Evolutionary conservation across 768 basidiomycete genomes (phyloP).

Genomic region (Suillus paluster): DNA sequence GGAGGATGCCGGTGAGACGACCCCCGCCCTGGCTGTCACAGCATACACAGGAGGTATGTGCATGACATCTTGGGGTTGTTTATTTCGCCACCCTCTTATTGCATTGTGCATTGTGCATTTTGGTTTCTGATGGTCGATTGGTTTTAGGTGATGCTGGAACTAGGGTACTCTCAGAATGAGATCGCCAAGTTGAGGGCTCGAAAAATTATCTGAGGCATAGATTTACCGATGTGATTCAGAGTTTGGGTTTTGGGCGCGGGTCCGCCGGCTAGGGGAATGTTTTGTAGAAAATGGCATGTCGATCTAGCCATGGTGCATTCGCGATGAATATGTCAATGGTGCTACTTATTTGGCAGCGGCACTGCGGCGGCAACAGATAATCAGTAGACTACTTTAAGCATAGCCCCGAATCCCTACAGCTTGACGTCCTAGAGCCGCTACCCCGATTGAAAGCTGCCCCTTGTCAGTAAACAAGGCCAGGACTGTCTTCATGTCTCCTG

Average conservation of each 20-base stretch:
- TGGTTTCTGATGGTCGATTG: slow-evolving; percentile 14
- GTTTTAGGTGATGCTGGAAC: slow-evolving; percentile 43
- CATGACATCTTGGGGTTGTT: slow-evolving; percentile 1
- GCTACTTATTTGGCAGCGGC: slow-evolving; percentile 7
- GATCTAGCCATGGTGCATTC: neutral
- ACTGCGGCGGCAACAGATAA: slow-evolving; percentile 12
- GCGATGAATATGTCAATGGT: slow-evolving; percentile 4
- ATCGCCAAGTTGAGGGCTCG: slow-evolving; percentile 49
- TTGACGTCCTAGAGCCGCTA: slow-evolving; percentile 6
- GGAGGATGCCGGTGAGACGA: slow-evolving; percentile 70
- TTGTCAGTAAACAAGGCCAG: slow-evolving; percentile 4
- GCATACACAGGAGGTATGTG: slow-evolving; percentile 74
- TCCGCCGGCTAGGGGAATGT: slow-evolving; percentile 31
- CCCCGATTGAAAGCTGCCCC: slow-evolving; percentile 2
- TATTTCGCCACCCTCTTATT: slow-evolving; percentile 3
- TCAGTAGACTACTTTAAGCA: slow-evolving; percentile 9
- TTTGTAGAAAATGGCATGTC: slow-evolving; percentile 12
- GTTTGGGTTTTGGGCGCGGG: slow-evolving; percentile 8
- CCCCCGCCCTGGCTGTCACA: slow-evolving; percentile 90
- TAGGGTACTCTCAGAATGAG: slow-evolving; percentile 45
- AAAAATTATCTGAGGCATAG: slow-evolving; percentile 38
- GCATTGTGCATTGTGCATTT: slow-evolving; percentile 4
- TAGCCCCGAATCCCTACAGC: slow-evolving; percentile 9
- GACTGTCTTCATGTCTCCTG: slow-evolving; percentile 11
- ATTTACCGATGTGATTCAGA: slow-evolving; percentile 6